Evolutionary conservation across 306 rosid genomes (phyloP).

Genomic region (Nissolia schottii): DNA sequence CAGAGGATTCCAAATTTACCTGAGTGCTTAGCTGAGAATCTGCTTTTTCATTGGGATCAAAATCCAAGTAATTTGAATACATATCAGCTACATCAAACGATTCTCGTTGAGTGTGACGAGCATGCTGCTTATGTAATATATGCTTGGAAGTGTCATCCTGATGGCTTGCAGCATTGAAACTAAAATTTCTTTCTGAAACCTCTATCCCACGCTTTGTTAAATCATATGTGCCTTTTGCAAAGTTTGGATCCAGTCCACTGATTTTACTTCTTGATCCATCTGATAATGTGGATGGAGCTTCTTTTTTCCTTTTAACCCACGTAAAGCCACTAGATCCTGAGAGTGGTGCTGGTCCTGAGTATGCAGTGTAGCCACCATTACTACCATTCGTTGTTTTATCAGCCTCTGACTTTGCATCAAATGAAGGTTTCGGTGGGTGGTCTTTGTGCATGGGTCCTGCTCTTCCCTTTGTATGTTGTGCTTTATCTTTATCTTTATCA

Average conservation of each 20-base stretch:
- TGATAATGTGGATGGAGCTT: constrained; percentile 55
- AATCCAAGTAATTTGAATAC: constrained; percentile 31
- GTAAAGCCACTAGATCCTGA: constrained; percentile 73
- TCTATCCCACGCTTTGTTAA: constrained; percentile 29
- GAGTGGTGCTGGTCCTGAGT: constrained; percentile 45
- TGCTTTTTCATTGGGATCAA: constrained; percentile 17
- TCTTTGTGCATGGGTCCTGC: constrained; percentile 40
- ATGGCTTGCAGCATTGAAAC: background rate
- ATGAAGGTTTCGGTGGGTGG: constrained; percentile 30
- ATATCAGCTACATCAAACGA: constrained; percentile 52
- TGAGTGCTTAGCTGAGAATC: constrained; percentile 18
- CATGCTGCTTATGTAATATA: constrained; percentile 23
- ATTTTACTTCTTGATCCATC: constrained; percentile 76
- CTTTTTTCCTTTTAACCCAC: constrained; percentile 64
- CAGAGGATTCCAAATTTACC: constrained; percentile 33
- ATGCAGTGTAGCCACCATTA: constrained; percentile 38
- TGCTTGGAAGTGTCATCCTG: constrained; percentile 16
- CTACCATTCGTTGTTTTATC: constrained; percentile 22
- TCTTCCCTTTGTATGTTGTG: constrained; percentile 32
- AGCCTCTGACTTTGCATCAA: constrained; percentile 54
- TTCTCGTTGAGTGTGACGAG: constrained; percentile 15
- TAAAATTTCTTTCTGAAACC: constrained; percentile 25
- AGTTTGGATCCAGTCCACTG: constrained; percentile 75
- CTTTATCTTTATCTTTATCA: constrained; percentile 33
- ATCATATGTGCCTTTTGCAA: constrained; percentile 52